phyloP scores from a whole-genome alignment of 78 protist species.

The Guillardia theta region DNA sequence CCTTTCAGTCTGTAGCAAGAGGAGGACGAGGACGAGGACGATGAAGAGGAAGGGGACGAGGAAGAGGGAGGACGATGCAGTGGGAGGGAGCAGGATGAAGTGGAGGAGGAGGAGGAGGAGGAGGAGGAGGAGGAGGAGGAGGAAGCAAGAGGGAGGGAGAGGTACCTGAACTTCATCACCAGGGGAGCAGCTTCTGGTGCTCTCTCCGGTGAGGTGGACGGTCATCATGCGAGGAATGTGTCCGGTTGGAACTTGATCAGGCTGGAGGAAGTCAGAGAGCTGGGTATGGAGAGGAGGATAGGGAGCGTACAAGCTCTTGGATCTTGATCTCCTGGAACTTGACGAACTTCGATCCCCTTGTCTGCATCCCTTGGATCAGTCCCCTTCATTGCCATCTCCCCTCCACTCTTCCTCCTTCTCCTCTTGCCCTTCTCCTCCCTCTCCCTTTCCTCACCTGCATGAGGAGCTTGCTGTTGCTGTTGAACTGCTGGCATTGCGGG shows the following conservation, averaged over 20 bases:
- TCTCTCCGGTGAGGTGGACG: constrained; percentile 82
- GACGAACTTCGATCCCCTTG: constrained; percentile 94
- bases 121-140: background rate
- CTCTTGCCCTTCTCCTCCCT: constrained; percentile 52
- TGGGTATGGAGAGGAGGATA: background rate
- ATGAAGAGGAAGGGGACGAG: background rate
- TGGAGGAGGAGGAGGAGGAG: background rate
- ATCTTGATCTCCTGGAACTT: constrained; percentile 94
- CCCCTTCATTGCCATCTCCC: constrained; percentile 59
- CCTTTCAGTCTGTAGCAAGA: background rate
- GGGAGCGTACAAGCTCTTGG: constrained; percentile 86
- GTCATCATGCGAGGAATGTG: constrained; percentile 95
- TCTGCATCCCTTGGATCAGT: constrained; percentile 77
- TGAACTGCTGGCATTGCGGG: background rate
- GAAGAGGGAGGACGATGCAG: background rate
- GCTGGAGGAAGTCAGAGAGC: background rate
- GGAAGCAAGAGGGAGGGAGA: background rate
- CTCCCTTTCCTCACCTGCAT: background rate
- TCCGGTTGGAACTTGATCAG: constrained; percentile 95
- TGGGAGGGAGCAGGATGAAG: background rate
- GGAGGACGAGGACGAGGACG: background rate
- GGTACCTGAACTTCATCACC: constrained; percentile 85
- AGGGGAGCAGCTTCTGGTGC: constrained; percentile 79
- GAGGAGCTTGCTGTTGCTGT: background rate
- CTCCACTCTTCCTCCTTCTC: too few relatives aligned